Base-by-base conservation (phyloP, 2,329 filamentous ascomycete species). In the Madurella fahalii region DNA sequence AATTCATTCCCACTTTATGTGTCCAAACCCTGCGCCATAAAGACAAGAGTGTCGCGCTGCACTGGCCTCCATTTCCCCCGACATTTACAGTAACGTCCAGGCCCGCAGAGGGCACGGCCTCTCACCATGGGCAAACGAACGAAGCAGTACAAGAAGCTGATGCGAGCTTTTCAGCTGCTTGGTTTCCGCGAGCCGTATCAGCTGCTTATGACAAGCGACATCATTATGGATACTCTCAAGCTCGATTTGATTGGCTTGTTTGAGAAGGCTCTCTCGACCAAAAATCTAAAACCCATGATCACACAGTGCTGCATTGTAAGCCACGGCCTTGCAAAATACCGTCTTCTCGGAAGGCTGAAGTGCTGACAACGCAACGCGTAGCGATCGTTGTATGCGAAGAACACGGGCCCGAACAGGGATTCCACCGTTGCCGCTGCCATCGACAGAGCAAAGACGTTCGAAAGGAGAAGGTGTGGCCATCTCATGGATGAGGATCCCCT, bases 121-220 rank as follows among this genome's bases (percentile, higher is more conserved):
- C 44, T 48, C 57, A 62, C 45, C 72, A 76, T 77, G 65, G 77
- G 76, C 50, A 79, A 79, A 67, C 71, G 78, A 13, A 76, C 75
- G 18, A 80, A 80, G 61, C 77, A 79, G 63, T 81, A 81, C 64
- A 77, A 78, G 64, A 96, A 96, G 84, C 84, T 96, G 67, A 95
- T 99, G 86, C 86, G 61, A 8, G 46, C 54, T 15, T 64, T 64
- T 40, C 57, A 63, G 60, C 56, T 58, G 53, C 58, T 63, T 69
- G 87, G 88, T 57, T 96, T 96, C 71, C 89, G 92, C 63, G 89
- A 94, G 73, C 91, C 94, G 11, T 97, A 96, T 74, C 94, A 97
- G 74, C 86, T 95, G 49, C 77, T 96, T 42, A 85, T 96, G 58
- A 92, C 96, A 68, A 89, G 90, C 56, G 84, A 91, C 61, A 89